These are phyloP conservation scores for Calonectria ilicicola DNA, from an alignment of 2,329 filamentous ascomycete species.

Conservation along the genomic window DNA sequence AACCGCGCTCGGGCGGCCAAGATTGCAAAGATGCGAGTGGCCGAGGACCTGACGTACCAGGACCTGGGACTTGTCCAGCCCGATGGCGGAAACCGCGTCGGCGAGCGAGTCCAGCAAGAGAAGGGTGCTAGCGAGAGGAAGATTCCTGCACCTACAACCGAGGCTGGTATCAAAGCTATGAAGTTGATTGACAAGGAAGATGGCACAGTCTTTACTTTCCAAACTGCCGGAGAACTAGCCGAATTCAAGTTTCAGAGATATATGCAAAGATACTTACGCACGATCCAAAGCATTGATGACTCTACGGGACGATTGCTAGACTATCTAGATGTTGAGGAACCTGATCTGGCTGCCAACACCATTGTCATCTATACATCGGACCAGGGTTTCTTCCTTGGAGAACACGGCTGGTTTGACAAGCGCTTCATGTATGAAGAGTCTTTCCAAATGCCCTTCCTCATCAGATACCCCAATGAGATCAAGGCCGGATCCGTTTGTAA, in stretches of 20 bases:
- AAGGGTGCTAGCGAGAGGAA: slow-evolving; percentile 43
- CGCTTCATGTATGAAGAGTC: slow-evolving; percentile 69
- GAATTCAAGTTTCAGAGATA: slow-evolving; percentile 69
- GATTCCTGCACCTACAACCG: slow-evolving; percentile 33
- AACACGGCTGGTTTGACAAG: slow-evolving; percentile 70
- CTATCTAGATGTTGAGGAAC: slow-evolving; percentile 52
- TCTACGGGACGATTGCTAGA: slow-evolving; percentile 62
- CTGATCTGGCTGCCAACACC: slow-evolving; percentile 58
- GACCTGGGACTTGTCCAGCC: slow-evolving; percentile 65
- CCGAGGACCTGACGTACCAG: slow-evolving; percentile 63
- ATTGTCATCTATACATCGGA: slow-evolving; percentile 66
- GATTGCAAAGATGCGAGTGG: slow-evolving; percentile 63
- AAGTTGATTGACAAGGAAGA: slow-evolving; percentile 59
- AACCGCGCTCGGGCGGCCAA: slow-evolving; percentile 62
- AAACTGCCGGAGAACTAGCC: slow-evolving; percentile 53
- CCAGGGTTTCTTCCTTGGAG: slow-evolving; percentile 68
- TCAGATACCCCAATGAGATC: slow-evolving; percentile 59
- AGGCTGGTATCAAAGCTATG: slow-evolving; percentile 27
- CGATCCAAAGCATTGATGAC: slow-evolving; percentile 64
- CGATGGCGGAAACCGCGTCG: slow-evolving; percentile 57
- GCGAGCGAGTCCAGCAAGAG: slow-evolving; percentile 47
- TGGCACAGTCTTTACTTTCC: slow-evolving; percentile 60
- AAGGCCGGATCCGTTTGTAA: slow-evolving; percentile 51
- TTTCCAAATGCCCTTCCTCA: slow-evolving; percentile 68
- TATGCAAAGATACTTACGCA: slow-evolving; percentile 66